Percentiles rank a stretch among this genome's conserved stretches.
Conservation (phyloP, 2,329 filamentous ascomycete genomes). For the Aspergillus intermedius region DNA sequence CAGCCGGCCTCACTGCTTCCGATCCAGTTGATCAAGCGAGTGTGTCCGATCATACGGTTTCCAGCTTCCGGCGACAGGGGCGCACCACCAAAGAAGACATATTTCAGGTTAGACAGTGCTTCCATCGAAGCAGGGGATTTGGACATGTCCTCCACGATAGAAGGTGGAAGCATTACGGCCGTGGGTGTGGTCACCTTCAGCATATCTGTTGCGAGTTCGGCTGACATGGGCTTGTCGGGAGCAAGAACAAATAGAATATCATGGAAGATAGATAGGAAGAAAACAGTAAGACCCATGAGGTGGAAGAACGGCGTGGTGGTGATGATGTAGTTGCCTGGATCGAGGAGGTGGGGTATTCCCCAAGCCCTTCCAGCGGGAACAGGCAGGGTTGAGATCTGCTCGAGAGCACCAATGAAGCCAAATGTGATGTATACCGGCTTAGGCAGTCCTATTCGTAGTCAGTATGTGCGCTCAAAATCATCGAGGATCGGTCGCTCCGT, state of each 20-base stretch:
- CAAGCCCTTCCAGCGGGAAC: constrained; percentile 2
- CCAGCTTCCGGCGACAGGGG: constrained; percentile 9
- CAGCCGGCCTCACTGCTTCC: constrained; percentile 13
- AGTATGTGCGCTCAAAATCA: no score
- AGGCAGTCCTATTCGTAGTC: constrained; percentile 8
- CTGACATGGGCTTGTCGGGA: constrained; percentile 17
- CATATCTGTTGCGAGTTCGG: constrained; percentile 9
- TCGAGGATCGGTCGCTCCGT: background rate
- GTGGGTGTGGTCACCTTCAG: constrained; percentile 8
- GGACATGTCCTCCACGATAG: constrained; percentile 14
- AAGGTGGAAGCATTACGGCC: constrained; percentile 12
- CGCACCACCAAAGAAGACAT: constrained; percentile 12
- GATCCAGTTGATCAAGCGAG: constrained; percentile 5
- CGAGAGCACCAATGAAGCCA: constrained; percentile 10
- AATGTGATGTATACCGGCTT: constrained; percentile 16
- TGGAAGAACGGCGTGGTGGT: constrained; percentile 16
- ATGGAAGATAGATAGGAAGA: constrained; percentile 7
- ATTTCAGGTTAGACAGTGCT: constrained; percentile 7
- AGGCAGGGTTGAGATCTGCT: constrained; percentile 1
- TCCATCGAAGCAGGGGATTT: constrained; percentile 6
- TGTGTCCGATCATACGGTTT: background rate
- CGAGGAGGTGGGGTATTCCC: constrained; percentile 2
- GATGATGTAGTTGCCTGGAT: constrained; percentile 6
- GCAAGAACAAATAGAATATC: constrained; percentile 9
- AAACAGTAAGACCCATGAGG: constrained; percentile 13